Conservation (phyloP, 352 stramenopile species). For the Phytophthora tubulina region DNA sequence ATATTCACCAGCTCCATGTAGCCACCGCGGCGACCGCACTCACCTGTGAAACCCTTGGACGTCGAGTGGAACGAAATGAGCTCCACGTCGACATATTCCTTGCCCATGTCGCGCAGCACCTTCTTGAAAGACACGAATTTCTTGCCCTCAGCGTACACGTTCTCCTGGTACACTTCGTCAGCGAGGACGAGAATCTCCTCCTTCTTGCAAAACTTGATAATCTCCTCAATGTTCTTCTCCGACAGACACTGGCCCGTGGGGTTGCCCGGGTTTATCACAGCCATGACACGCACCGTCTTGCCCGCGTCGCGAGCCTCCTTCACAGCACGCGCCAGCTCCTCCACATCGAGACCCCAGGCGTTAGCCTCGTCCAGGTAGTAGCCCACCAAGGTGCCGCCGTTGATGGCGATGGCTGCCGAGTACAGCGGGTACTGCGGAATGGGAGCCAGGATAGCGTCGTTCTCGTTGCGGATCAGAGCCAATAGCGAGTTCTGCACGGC, state of each 20-base stretch:
- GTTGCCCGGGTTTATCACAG: constrained; percentile 99
- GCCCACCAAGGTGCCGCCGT: constrained; percentile 93
- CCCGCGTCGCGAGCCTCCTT: constrained; percentile 88
- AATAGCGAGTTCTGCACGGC: constrained; percentile 95
- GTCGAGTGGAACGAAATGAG: constrained; percentile 99
- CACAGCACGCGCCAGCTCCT: constrained; percentile 93
- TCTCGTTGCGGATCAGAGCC: constrained; percentile 89
- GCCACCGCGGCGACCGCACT: constrained; percentile 97
- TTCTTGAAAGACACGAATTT: constrained; percentile 97
- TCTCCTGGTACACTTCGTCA: constrained; percentile 99
- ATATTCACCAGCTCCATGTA: constrained; percentile 98
- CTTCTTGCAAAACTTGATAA: constrained; percentile 96
- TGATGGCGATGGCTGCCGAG: constrained; percentile 96
- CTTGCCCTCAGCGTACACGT: constrained; percentile 96
- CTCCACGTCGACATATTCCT: constrained; percentile 91
- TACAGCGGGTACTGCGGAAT: constrained; percentile 99
- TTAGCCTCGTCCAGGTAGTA: constrained; percentile 99
- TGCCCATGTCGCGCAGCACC: constrained; percentile 91
- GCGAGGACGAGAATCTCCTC: constrained; percentile 97
- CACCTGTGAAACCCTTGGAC: constrained; percentile 99
- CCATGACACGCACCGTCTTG: constrained; percentile 94
- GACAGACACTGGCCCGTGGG: constrained; percentile 94
- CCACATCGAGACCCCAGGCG: constrained; percentile 90
- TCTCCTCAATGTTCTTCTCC: constrained; percentile 92
- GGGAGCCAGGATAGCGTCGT: constrained; percentile 94